phyloP scores from a whole-genome alignment of 2,329 filamentous ascomycete species.

The Colletotrichum sp. region DNA sequence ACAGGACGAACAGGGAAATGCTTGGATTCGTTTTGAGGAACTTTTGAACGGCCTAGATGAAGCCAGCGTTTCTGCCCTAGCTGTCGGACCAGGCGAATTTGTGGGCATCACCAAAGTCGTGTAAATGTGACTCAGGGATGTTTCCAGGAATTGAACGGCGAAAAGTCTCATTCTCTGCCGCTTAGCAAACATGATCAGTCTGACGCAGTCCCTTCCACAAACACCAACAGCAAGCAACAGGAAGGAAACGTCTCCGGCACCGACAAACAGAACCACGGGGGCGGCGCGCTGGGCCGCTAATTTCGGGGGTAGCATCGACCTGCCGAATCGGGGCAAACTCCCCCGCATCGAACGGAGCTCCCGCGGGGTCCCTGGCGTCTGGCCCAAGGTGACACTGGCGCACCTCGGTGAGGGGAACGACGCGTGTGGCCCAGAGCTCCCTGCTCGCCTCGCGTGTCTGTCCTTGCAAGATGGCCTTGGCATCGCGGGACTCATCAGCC shows the following conservation, averaged over 20 bases:
- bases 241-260: neutral
- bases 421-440: neutral
- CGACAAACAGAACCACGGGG: neutral
- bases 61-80: neutral
- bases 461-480: neutral
- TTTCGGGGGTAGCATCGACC: neutral
- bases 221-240: neutral
- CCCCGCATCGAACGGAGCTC: neutral
- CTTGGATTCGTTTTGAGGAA: neutral
- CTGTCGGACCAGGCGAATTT: neutral
- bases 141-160: neutral
- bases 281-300: neutral
- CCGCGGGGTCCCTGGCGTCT: neutral
- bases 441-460: neutral
- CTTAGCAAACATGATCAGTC: too few relatives aligned
- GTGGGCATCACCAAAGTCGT: neutral
- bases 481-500: neutral
- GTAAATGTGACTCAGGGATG: too few relatives aligned
- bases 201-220: fast-evolving
- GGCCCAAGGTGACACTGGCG: neutral
- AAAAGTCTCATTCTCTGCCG: neutral
- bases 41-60: neutral
- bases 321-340: neutral
- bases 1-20: neutral
- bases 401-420: neutral